These are phyloP conservation scores for Thinopyrum elongatum DNA, from an alignment of 176 grass and related monocot species.

Conservation along the genomic window DNA sequence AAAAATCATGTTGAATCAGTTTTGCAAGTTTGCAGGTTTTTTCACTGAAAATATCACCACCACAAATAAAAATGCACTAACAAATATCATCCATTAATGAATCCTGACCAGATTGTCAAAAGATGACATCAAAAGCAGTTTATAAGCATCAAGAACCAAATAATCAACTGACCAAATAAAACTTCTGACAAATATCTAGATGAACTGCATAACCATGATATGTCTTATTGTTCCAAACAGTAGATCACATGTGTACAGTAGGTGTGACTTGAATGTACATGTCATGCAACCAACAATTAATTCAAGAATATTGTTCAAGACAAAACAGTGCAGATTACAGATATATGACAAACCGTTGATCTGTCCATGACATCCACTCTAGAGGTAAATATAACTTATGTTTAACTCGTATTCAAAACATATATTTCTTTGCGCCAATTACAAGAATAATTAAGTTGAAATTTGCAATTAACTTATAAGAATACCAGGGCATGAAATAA, in stretches of 20 bases:
- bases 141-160: background rate
- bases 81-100: constrained; percentile 1
- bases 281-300: background rate
- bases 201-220: background rate
- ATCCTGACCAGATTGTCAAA: background rate
- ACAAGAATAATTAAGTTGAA: background rate
- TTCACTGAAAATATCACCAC: background rate
- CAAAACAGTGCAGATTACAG: background rate
- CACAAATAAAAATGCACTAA: background rate
- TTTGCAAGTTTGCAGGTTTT: background rate
- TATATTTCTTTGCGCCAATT: background rate
- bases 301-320: background rate
- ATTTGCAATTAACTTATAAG: background rate
- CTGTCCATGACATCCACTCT: background rate
- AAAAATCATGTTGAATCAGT: background rate
- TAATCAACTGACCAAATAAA: background rate
- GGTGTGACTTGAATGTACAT: background rate
- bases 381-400: background rate
- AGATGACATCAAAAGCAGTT: background rate
- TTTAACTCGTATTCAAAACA: background rate
- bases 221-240: background rate
- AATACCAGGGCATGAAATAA: background rate
- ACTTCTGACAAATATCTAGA: background rate
- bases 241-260: background rate
- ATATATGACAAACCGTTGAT: background rate